phyloP scores from a whole-genome alignment of 169 alveolate species.

The Plasmodium gonderi region DNA sequence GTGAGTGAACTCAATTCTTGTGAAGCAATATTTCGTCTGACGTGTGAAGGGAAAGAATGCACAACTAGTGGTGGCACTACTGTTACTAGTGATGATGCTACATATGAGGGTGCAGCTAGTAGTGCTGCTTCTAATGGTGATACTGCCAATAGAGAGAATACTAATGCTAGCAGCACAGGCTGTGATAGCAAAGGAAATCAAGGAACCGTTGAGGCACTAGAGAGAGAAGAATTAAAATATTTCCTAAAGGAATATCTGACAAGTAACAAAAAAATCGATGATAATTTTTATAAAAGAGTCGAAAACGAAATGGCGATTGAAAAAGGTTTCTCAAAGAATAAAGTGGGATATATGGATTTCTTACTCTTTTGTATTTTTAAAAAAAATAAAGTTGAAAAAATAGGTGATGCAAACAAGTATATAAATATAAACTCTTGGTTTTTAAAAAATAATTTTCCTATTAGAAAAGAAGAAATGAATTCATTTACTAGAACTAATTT shows the following conservation, averaged over 20 bases:
- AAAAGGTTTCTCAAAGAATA: not conserved
- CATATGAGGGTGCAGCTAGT: not conserved
- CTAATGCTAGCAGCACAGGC: not conserved
- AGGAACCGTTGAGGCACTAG: not conserved
- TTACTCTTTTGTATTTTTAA: conserved; percentile 33
- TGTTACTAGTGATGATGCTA: not conserved
- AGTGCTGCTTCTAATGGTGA: not conserved
- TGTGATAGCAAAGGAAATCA: not conserved
- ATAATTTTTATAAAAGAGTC: conserved; percentile 13
- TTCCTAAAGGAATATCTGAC: conserved; percentile 19
- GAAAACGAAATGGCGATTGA: conserved; percentile 27
- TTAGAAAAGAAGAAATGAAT: conserved; percentile 14
- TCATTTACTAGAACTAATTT: conserved; percentile 76
- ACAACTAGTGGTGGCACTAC: not conserved
- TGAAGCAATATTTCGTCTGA: conserved; percentile 27
- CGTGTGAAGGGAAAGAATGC: not conserved
- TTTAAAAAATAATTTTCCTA: not conserved
- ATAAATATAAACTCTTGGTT: conserved; percentile 15
- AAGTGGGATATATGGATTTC: conserved; percentile 12
- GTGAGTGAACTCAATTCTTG: conserved; percentile 26
- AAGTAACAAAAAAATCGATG: conserved; percentile 5
- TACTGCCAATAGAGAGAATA: not conserved
- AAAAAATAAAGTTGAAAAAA: not conserved
- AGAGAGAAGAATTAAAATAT: conserved; percentile 22
- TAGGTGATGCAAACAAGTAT: not conserved